These are phyloP conservation scores for Botryotinia calthae DNA, from an alignment of 2,329 filamentous ascomycete genomes.

Conservation along the genomic window DNA sequence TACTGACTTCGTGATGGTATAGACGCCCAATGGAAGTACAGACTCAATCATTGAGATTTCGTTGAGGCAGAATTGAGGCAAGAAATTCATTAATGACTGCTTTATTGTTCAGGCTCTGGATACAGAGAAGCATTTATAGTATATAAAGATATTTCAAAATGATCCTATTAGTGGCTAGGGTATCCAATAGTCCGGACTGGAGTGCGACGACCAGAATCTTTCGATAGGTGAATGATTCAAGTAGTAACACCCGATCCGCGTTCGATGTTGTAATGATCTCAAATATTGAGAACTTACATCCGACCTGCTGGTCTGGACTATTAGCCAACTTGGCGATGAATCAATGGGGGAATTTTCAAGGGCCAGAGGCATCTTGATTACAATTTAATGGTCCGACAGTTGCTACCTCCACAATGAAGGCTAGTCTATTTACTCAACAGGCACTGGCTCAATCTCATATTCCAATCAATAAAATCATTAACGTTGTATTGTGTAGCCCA, in stretches of 20 bases:
- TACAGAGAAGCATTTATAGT: neutral
- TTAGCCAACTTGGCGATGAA: neutral
- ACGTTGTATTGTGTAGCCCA: neutral
- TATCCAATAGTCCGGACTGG: neutral
- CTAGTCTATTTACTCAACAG: neutral
- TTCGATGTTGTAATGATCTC: neutral
- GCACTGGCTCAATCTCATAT: neutral
- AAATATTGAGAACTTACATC: neutral
- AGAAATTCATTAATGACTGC: neutral
- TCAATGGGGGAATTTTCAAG: neutral
- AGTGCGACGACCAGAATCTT: neutral
- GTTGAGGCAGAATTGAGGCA: neutral
- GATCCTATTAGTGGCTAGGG: neutral
- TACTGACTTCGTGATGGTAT: neutral
- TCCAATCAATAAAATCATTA: neutral
- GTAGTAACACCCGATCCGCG: too few species aligned
- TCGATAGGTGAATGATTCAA: neutral
- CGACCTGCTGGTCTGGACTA: neutral
- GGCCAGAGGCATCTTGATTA: neutral
- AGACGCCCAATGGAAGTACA: constrained; percentile 4
- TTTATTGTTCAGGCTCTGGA: neutral
- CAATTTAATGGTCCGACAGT: neutral
- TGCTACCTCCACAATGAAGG: neutral
- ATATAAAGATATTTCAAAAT: neutral
- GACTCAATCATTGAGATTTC: constrained; percentile 18